Percentiles rank a stretch among this genome's conserved stretches.
Evolutionary conservation across 305 asterid genomes (phyloP).

Genomic region (Caryopteris hybrid): DNA sequence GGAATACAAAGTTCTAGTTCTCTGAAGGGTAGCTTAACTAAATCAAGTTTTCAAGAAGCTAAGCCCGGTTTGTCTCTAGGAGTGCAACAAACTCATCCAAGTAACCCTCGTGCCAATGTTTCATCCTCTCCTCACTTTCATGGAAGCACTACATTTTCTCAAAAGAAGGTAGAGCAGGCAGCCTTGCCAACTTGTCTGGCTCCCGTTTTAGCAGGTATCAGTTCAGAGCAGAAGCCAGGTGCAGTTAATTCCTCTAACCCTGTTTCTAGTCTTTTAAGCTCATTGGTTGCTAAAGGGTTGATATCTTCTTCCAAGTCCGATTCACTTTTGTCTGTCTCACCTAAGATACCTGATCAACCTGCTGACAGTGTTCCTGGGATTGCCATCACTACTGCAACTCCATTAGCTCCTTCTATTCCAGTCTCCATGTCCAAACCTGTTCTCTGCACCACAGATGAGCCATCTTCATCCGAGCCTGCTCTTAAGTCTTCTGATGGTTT

Average conservation of each 20-base stretch:
- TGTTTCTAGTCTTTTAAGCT: slow-evolving; percentile 77
- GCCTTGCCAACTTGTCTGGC: slow-evolving; percentile 22
- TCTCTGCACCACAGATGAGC: slow-evolving; percentile 24
- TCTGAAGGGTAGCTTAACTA: slow-evolving; percentile 27
- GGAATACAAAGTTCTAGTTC: slow-evolving; percentile 31
- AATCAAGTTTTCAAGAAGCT: slow-evolving; percentile 30
- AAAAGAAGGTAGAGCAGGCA: slow-evolving; percentile 34
- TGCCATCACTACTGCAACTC: slow-evolving; percentile 31
- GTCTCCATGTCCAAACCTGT: slow-evolving; percentile 30
- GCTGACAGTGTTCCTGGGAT: slow-evolving; percentile 33
- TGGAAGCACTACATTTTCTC: slow-evolving; percentile 24
- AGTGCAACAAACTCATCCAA: slow-evolving; percentile 27
- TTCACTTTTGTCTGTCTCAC: slow-evolving; percentile 27
- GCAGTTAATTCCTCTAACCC: slow-evolving; percentile 53
- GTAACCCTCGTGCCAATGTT: slow-evolving; percentile 11
- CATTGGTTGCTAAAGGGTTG: slow-evolving; percentile 82
- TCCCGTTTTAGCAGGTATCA: slow-evolving; percentile 5
- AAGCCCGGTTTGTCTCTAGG: slow-evolving; percentile 26
- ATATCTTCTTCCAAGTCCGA: slow-evolving; percentile 64
- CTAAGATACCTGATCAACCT: slow-evolving; percentile 31
- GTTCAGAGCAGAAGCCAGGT: slow-evolving; percentile 33
- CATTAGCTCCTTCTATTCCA: slow-evolving; percentile 40
- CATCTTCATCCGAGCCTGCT: slow-evolving; percentile 26
- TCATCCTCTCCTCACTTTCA: slow-evolving; percentile 1
- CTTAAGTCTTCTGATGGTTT: slow-evolving; percentile 28